Percentiles rank a stretch among this genome's conserved stretches.
Evolutionary conservation across 805 yeast genomes (phyloP).

Genomic region (Kuraishia floccosa): DNA sequence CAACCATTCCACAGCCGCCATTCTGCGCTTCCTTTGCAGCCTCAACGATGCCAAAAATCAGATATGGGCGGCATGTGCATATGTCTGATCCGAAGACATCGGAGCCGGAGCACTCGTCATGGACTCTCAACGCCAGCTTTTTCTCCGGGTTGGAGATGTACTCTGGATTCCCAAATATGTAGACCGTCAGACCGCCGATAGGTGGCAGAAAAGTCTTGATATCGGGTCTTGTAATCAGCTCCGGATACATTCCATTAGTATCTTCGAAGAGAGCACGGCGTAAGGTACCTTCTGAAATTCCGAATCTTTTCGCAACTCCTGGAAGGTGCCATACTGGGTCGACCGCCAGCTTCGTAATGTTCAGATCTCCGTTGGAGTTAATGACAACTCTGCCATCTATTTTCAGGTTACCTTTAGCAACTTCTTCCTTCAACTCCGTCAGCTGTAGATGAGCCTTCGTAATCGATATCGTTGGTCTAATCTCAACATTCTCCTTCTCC

Average conservation of each 20-base stretch:
- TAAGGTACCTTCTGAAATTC: slow-evolving; percentile 41
- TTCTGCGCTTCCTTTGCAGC: slow-evolving; percentile 60
- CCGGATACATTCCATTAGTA: slow-evolving; percentile 65
- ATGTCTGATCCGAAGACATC: slow-evolving; percentile 62
- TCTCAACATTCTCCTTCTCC: slow-evolving; percentile 35
- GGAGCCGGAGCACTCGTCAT: slow-evolving; percentile 63
- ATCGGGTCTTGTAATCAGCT: slow-evolving; percentile 56
- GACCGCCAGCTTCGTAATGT: slow-evolving; percentile 52
- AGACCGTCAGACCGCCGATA: slow-evolving; percentile 57
- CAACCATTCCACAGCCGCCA: slow-evolving; percentile 55
- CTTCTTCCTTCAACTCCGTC: slow-evolving; percentile 46
- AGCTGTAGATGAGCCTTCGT: slow-evolving; percentile 57
- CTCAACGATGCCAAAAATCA: slow-evolving; percentile 55
- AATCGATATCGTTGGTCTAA: slow-evolving; percentile 55
- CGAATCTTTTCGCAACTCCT: slow-evolving; percentile 54
- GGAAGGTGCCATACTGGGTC: slow-evolving; percentile 68
- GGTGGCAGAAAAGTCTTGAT: slow-evolving; percentile 58
- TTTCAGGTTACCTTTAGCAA: slow-evolving; percentile 34
- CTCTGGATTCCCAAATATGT: slow-evolving; percentile 53
- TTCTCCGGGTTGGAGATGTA: slow-evolving; percentile 37
- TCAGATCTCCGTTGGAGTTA: slow-evolving; percentile 48
- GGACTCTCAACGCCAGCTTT: slow-evolving; percentile 47
- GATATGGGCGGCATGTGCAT: slow-evolving; percentile 60
- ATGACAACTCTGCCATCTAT: slow-evolving; percentile 55
- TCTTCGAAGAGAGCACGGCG: slow-evolving; percentile 55